Conservation (phyloP, 495 filamentous ascomycete genomes). For the Penicillium ucsense region DNA sequence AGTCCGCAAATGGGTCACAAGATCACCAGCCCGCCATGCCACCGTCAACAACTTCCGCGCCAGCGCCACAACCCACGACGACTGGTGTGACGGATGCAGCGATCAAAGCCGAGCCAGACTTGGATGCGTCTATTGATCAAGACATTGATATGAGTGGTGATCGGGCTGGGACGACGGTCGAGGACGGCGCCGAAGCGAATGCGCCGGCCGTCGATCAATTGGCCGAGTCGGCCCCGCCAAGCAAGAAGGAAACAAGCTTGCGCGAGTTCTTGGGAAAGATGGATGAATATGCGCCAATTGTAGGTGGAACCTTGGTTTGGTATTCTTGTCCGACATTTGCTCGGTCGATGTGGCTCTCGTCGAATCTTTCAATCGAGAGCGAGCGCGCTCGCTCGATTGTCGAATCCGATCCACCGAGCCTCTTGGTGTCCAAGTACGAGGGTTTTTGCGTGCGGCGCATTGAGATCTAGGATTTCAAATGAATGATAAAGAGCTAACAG, state of each 20-base stretch:
- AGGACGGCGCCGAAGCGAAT: slow-evolving; percentile 6
- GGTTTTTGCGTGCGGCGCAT: too few relatives aligned
- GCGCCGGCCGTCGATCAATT: slow-evolving; percentile 20
- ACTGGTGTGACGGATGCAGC: slow-evolving; percentile 3
- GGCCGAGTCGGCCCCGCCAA: slow-evolving; percentile 41
- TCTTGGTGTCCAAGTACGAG: too few relatives aligned
- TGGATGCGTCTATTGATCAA: slow-evolving; percentile 33
- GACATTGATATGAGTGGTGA: slow-evolving; percentile 36
- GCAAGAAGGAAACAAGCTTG: slow-evolving; percentile 81
- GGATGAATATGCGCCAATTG: slow-evolving; percentile 97
- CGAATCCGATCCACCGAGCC: too few relatives aligned
- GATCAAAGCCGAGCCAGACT: slow-evolving; percentile 23
- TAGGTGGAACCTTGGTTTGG: slow-evolving; percentile 34
- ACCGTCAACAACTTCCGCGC: slow-evolving; percentile 1
- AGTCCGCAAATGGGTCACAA: slow-evolving; percentile 14
- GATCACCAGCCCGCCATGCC: slow-evolving; percentile 6
- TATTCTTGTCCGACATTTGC: too few relatives aligned
- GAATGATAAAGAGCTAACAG: slow-evolving; percentile 9
- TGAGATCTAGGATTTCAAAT: too few relatives aligned
- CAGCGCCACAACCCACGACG: not conserved
- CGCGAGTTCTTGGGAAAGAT: slow-evolving; percentile 89
- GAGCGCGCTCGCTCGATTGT: too few relatives aligned
- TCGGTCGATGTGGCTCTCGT: too few relatives aligned
- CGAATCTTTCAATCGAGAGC: too few relatives aligned
- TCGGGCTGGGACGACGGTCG: slow-evolving; percentile 10